These are phyloP conservation scores for Akanthomyces lecanii DNA, from an alignment of 2,329 filamentous ascomycete genomes.

Conservation along the genomic window DNA sequence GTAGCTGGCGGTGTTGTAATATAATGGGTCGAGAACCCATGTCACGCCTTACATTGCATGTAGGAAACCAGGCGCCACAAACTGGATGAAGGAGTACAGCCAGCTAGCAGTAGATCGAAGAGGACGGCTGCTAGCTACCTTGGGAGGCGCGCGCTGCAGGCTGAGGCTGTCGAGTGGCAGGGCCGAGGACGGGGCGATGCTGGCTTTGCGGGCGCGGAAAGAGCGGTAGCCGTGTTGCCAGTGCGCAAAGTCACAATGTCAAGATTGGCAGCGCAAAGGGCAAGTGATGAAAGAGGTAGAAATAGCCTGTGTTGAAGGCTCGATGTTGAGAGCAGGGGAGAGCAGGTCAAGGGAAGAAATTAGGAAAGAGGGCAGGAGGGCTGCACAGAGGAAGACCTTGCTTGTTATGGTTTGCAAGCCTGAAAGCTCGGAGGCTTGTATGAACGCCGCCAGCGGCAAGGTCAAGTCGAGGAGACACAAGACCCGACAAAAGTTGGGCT, in stretches of 20 bases:
- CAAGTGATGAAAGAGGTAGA: neutral
- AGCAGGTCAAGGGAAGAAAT: neutral
- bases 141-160: neutral
- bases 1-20: neutral
- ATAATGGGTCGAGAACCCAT: neutral
- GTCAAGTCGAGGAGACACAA: constrained; percentile 12
- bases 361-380: constrained; percentile 1
- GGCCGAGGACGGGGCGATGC: neutral
- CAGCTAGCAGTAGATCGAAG: neutral
- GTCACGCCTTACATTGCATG: neutral
- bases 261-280: neutral
- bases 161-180: neutral
- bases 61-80: neutral
- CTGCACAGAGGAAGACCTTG: neutral
- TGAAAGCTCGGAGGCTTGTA: neutral
- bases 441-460: constrained; percentile 12
- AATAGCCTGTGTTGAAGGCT: neutral
- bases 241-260: neutral
- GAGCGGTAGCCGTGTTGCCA: neutral
- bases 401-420: neutral
- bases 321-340: constrained; percentile 1
- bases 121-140: neutral
- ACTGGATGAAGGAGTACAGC: neutral
- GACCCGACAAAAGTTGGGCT: constrained; percentile 13
- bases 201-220: neutral